Conservation (phyloP, 805 yeast species). For the Ogataea allantospora region DNA sequence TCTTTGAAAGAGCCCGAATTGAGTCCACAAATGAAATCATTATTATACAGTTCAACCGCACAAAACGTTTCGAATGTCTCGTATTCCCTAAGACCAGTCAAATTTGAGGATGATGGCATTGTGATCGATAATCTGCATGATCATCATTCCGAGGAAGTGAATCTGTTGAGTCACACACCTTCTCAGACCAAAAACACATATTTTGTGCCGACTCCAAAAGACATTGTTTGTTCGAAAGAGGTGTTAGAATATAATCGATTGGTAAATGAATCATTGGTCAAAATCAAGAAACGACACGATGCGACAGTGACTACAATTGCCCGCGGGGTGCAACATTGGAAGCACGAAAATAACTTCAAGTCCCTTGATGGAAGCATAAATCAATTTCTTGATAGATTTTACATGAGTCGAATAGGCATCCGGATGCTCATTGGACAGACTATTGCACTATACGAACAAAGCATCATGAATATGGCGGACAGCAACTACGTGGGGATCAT, state of each 20-base stretch:
- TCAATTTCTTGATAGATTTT: slow-evolving; percentile 78
- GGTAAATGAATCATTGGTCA: slow-evolving; percentile 64
- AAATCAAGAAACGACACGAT: slow-evolving; percentile 81
- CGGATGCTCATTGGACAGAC: slow-evolving; percentile 95
- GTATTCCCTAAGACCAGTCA: slow-evolving; percentile 17
- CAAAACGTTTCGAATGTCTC: slow-evolving; percentile 7
- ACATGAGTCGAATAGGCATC: slow-evolving; percentile 88
- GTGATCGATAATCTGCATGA: slow-evolving; percentile 26
- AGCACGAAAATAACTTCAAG: slow-evolving; percentile 43
- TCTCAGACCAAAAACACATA: slow-evolving; percentile 39
- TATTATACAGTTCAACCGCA: slow-evolving; percentile 29
- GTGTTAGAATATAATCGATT: slow-evolving; percentile 66
- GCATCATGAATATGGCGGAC: slow-evolving; percentile 39
- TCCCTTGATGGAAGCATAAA: slow-evolving; percentile 73
- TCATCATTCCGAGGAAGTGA: slow-evolving; percentile 12
- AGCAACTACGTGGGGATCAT: slow-evolving; percentile 85
- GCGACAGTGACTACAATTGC: slow-evolving; percentile 93
- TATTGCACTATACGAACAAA: slow-evolving; percentile 55
- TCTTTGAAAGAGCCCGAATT: slow-evolving; percentile 57
- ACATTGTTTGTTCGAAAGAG: slow-evolving; percentile 68
- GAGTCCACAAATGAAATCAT: slow-evolving; percentile 38
- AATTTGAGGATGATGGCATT: slow-evolving; percentile 50
- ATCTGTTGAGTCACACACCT: background rate
- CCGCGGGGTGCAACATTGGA: slow-evolving; percentile 91
- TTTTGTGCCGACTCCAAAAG: slow-evolving; percentile 51